Evolutionary conservation across 2,329 filamentous ascomycete genomes (phyloP).

Genomic region (Anisogramma anomala): DNA sequence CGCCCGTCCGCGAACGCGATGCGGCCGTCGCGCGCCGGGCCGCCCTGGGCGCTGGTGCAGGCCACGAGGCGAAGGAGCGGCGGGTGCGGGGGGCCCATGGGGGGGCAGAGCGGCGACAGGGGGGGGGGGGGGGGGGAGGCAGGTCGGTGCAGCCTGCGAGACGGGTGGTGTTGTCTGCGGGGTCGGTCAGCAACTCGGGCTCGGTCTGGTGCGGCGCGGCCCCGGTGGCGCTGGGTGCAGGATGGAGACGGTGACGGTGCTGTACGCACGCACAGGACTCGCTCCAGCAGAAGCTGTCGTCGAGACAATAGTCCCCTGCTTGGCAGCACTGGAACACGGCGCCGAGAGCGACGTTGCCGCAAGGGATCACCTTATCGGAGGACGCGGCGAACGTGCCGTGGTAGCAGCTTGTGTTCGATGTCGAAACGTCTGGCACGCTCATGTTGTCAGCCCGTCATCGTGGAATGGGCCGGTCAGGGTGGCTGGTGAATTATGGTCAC

Average conservation of each 20-base stretch:
- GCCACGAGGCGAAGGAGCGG: background rate
- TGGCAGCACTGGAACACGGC: background rate
- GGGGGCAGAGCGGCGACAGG: background rate
- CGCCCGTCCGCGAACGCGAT: background rate
- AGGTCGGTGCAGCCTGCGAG: background rate
- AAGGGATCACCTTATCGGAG: background rate
- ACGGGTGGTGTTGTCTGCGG: background rate
- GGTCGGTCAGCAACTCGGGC: too few relatives aligned
- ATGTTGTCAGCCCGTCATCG: too few relatives aligned
- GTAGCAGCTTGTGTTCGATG: background rate
- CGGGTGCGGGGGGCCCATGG: background rate
- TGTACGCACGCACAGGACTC: background rate
- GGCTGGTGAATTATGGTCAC: too few relatives aligned
- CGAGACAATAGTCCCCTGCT: background rate
- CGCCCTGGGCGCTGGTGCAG: background rate
- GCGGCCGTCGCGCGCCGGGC: background rate
- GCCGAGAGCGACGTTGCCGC: background rate
- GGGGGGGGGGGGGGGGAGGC: background rate
- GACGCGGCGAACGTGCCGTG: background rate
- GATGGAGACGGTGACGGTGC: too few relatives aligned
- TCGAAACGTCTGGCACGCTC: background rate
- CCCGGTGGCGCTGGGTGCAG: too few relatives aligned
- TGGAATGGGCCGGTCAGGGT: too few relatives aligned
- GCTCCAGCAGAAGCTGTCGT: background rate
- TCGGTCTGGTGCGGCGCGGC: too few relatives aligned